A percentile compares a stretch with the other conserved stretches of the same genome.
Evolutionary conservation across 257 asterid genomes (phyloP).

Genomic region (Fraxinus quadrangulata): DNA sequence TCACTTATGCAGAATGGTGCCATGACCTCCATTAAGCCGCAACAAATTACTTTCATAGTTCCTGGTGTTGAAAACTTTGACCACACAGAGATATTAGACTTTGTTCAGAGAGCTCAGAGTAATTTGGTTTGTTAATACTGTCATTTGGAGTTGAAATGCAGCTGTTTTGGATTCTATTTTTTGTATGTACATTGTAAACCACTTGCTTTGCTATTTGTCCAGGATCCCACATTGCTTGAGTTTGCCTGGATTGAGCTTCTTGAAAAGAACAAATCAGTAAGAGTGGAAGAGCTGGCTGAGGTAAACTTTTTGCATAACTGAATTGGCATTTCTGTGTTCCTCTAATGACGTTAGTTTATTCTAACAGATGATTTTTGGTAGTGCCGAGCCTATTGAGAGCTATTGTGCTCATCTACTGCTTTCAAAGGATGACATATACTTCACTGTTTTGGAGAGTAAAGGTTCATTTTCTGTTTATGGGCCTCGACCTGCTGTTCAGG

Average conservation of each 20-base stretch:
- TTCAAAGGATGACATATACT: constrained; percentile 77
- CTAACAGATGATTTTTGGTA: constrained; percentile 95
- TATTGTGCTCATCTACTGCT: constrained; percentile 85
- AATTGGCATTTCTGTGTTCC: constrained; percentile 31
- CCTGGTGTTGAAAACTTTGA: constrained; percentile 83
- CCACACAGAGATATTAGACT: constrained; percentile 66
- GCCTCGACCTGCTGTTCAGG: constrained; percentile 86
- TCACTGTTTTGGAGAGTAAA: constrained; percentile 62
- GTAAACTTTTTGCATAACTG: constrained; percentile 41
- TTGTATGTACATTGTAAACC: constrained; percentile 14
- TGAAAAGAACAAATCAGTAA: constrained; percentile 70
- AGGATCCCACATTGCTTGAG: constrained; percentile 91
- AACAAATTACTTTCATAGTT: constrained; percentile 85
- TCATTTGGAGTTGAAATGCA: constrained; percentile 16
- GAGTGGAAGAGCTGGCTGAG: constrained; percentile 89
- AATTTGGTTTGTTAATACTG: constrained; percentile 63
- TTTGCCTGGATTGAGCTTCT: constrained; percentile 97
- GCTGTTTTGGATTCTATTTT: constrained; percentile 25
- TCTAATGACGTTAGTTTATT: constrained; percentile 46
- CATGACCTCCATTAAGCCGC: constrained; percentile 82
- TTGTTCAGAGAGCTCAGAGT: constrained; percentile 72
- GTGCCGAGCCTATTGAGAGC: constrained; percentile 90
- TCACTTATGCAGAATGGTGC: constrained; percentile 71
- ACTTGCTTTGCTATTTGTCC: constrained; percentile 29
- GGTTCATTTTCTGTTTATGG: constrained; percentile 75